Percentiles rank a stretch among this genome's conserved stretches.
phyloP scores from a whole-genome alignment of 2,329 filamentous ascomycete genomes.

The Penicillium brasilianum region DNA sequence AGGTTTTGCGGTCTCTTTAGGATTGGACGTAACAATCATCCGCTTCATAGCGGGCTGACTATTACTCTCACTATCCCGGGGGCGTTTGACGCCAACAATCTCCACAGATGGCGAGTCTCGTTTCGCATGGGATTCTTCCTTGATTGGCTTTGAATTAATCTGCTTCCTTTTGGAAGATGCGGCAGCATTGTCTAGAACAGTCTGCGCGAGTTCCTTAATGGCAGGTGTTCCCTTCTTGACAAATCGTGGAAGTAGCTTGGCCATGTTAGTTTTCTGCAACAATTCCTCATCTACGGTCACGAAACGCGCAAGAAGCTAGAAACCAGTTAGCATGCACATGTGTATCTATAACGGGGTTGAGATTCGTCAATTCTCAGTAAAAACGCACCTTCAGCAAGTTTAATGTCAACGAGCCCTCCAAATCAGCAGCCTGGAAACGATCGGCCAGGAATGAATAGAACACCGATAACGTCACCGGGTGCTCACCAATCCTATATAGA shows the following conservation, averaged over 20 bases:
- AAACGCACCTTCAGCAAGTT: slow-evolving; percentile 53
- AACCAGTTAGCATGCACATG: slow-evolving; percentile 24
- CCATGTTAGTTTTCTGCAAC: slow-evolving; percentile 64
- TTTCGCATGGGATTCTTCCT: slow-evolving; percentile 42
- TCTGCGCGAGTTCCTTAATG: slow-evolving; percentile 60
- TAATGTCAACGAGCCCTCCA: slow-evolving; percentile 50
- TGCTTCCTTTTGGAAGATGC: slow-evolving; percentile 52
- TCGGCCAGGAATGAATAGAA: slow-evolving; percentile 56
- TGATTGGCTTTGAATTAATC: slow-evolving; percentile 43
- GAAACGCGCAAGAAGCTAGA: slow-evolving; percentile 59
- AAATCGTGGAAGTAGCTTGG: slow-evolving; percentile 62
- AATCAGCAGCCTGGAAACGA: slow-evolving; percentile 54
- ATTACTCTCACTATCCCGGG: slow-evolving; percentile 45
- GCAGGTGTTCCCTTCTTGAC: slow-evolving; percentile 64
- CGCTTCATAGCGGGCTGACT: slow-evolving; percentile 45
- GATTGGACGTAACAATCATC: slow-evolving; percentile 41
- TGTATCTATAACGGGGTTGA: background rate
- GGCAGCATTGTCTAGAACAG: slow-evolving; percentile 57
- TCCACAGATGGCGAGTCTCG: slow-evolving; percentile 27
- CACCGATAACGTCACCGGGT: slow-evolving; percentile 53
- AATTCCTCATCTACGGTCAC: slow-evolving; percentile 63
- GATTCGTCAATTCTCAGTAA: background rate
- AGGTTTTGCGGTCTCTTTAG: slow-evolving; percentile 38
- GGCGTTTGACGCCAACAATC: slow-evolving; percentile 44
- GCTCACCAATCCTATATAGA: slow-evolving; percentile 53